Evolutionary conservation across 208 protist species (phyloP).

Genomic region (Phytomonas francai): DNA sequence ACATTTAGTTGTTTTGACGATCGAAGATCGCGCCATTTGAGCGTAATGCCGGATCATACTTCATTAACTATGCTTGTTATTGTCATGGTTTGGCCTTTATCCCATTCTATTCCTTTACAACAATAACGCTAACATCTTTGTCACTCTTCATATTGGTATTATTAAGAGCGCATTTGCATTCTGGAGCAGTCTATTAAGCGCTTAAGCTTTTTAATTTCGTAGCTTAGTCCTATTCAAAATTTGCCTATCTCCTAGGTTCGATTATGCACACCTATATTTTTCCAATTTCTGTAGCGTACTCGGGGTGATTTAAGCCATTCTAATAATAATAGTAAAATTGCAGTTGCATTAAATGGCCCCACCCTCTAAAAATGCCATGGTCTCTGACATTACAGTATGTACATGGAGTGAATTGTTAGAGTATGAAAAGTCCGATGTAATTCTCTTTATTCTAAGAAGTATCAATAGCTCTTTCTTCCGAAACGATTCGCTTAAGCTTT

Average conservation of each 20-base stretch:
- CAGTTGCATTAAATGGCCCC: neutral
- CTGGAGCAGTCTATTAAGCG: neutral
- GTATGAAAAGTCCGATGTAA: slow-evolving; percentile 61
- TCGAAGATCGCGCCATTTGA: neutral
- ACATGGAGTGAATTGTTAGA: slow-evolving; percentile 55
- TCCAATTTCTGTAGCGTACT: neutral
- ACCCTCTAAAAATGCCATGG: neutral
- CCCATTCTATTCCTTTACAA: neutral
- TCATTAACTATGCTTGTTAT: neutral
- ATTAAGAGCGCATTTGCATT: neutral
- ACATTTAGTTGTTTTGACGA: neutral
- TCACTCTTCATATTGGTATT: neutral
- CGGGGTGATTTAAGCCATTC: neutral
- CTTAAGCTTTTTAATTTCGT: neutral
- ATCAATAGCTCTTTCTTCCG: slow-evolving; percentile 41
- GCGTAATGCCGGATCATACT: neutral
- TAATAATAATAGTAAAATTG: neutral
- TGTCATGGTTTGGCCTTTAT: neutral
- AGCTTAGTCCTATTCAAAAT: neutral
- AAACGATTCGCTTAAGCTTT: slow-evolving; percentile 33
- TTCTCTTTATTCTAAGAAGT: slow-evolving; percentile 34
- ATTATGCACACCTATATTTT: neutral
- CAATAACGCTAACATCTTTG: neutral
- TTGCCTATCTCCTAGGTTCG: neutral
- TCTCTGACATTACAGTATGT: neutral